Evolutionary conservation across 2,329 filamentous ascomycete genomes (phyloP), one percentile per base, ranked within the genome.

Genomic region (Aspergillus uvarum): DNA sequence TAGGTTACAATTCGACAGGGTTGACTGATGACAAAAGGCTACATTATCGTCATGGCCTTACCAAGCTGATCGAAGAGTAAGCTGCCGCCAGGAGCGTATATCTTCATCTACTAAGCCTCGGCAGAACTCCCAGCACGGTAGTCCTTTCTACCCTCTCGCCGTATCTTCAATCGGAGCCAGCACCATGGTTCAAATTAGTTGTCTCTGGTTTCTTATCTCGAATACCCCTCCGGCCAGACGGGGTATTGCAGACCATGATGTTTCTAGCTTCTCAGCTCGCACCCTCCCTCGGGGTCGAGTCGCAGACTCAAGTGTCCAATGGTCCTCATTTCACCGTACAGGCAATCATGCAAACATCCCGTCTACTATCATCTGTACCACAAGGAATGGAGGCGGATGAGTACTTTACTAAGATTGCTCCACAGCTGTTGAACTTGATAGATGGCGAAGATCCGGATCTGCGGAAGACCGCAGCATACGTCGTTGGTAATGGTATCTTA

Each of bases 341-440:
- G 57, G 74, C 75, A 2, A 78, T 80, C 10, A 79, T 78, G 75
- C 77, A 79, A 51, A 75, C 73, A 2, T 79, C 77, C 4, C 72
- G 71, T 29, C 62, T 80, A 21, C 68, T 80, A 7, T 77, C 76
- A 1, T 77, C 77, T 47, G 74, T 80, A 4, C 77, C 77, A 0
- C 73, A 74, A 29, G 72, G 67, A 14, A 70, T 76, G 64, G 69
- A 77, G 5, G 62, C 76, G 6, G 54, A 59, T 12, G 53, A 59
- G n/a, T 80, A 79, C 60, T 77, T 79, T 44, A 60, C 61, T 1
- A 68, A 67, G n/a, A 74, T 79, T 58, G 74, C 71, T 12, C 74
- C 77, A 12, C 77, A 79, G 57, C 65, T 80, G 5, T 62, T 80
- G 21, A 62, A 68, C 19, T 65, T 79, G 49, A 65, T 80, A 51